phyloP scores from a whole-genome alignment of 2,329 filamentous ascomycete genomes.

The Beauveria rudraprayagi region DNA sequence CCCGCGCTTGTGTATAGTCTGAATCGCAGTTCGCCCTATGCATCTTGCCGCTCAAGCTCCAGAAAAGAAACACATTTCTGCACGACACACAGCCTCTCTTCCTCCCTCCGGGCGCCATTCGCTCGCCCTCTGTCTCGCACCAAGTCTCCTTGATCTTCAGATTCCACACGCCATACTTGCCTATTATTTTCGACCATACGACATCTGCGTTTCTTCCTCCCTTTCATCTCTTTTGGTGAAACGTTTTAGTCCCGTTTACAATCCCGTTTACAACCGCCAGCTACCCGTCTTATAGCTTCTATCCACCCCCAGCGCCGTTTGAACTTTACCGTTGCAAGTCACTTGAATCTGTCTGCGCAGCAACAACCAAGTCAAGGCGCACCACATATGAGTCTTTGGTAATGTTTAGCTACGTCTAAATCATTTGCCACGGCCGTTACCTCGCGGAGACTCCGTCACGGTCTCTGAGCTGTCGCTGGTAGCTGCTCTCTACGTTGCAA shows the following conservation, averaged over 20 bases:
- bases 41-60: neutral
- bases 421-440: neutral
- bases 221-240: neutral
- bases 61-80: slow-evolving; percentile 7
- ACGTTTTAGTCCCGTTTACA: neutral
- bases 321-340: neutral
- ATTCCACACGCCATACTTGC: neutral
- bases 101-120: neutral
- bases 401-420: slow-evolving; percentile 3
- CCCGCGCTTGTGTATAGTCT: slow-evolving; percentile 2
- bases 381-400: neutral
- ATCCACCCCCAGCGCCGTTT: neutral
- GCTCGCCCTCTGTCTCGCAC: neutral
- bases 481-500: neutral
- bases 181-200: neutral
- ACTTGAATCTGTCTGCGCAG: neutral
- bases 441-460: neutral
- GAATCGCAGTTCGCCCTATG: neutral
- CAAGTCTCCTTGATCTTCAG: neutral
- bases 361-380: neutral
- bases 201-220: neutral
- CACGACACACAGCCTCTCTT: slow-evolving; percentile 4
- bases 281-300: neutral
- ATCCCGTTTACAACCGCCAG: neutral
- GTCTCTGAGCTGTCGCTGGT: neutral